These are phyloP conservation scores for Cocos nucifera DNA, from an alignment of 176 grass and related monocot species.

Conservation along the genomic window DNA sequence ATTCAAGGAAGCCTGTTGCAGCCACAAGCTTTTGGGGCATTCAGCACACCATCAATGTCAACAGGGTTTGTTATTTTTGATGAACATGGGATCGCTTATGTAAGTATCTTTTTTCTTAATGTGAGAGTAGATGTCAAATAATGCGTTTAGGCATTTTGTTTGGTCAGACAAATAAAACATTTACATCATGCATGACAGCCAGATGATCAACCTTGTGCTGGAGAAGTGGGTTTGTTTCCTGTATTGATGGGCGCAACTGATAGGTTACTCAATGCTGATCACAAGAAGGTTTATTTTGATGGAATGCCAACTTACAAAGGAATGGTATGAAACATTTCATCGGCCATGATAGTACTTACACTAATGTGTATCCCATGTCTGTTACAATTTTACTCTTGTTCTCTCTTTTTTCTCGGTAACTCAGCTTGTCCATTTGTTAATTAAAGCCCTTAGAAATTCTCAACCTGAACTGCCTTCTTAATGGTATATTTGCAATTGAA, in stretches of 20 bases:
- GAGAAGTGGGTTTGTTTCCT: slow-evolving; percentile 89
- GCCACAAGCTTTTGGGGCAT: slow-evolving; percentile 73
- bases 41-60: slow-evolving; percentile 65
- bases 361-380: too few relatives aligned
- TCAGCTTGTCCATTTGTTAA: neutral
- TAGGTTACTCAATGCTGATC: slow-evolving; percentile 62
- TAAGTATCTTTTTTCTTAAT: slow-evolving; percentile 31
- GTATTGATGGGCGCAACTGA: slow-evolving; percentile 65
- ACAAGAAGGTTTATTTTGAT: slow-evolving; percentile 95
- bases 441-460: too few relatives aligned
- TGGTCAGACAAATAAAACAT: slow-evolving; percentile 7
- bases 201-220: slow-evolving; percentile 76
- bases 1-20: slow-evolving; percentile 72
- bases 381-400: too few relatives aligned
- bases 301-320: slow-evolving; percentile 87
- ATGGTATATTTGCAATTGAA: too few relatives aligned
- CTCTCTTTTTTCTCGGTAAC: neutral
- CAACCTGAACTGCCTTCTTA: too few relatives aligned
- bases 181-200: slow-evolving; percentile 37
- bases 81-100: slow-evolving; percentile 74
- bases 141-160: too few relatives aligned
- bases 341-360: too few relatives aligned
- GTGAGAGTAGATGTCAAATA: too few relatives aligned
- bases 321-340: slow-evolving; percentile 34
- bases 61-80: slow-evolving; percentile 84